Evolutionary conservation across 306 rosid species (phyloP).

Genomic region (Castanea sativa): DNA sequence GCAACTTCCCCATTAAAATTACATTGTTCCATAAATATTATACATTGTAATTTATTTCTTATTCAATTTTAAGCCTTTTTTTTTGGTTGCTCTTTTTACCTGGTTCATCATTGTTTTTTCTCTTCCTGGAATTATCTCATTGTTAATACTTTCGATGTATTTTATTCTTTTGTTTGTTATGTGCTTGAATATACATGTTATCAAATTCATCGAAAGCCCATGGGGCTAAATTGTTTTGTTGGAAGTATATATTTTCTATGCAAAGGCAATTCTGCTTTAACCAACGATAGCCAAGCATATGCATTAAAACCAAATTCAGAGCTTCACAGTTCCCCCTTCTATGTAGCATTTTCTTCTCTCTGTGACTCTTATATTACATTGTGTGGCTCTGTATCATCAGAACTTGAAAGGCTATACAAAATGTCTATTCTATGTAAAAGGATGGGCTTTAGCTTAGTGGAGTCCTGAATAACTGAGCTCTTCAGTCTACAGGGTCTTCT

Average conservation of each 20-base stretch:
- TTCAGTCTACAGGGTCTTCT: constrained; percentile 20
- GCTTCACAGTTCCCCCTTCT: not conserved
- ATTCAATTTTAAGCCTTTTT: not conserved
- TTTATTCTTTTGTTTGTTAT: not conserved
- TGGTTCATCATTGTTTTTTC: not conserved
- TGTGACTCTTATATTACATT: not conserved
- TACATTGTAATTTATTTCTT: constrained; percentile 27
- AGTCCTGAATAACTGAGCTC: constrained; percentile 44
- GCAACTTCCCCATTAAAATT: constrained; percentile 5
- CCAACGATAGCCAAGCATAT: no score
- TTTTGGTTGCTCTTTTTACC: not conserved
- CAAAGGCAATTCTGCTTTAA: not conserved
- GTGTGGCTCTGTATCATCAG: no score
- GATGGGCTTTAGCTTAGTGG: constrained; percentile 1
- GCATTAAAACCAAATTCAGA: not conserved
- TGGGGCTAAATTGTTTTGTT: not conserved
- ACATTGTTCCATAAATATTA: constrained; percentile 30
- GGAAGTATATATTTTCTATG: not conserved
- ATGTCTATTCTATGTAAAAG: no score
- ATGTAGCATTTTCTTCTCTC: not conserved
- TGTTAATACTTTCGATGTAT: not conserved
- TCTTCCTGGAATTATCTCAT: not conserved
- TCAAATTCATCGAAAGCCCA: not conserved
- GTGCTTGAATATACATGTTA: not conserved
- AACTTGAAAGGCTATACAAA: no score